phyloP scores from a whole-genome alignment of 352 stramenopile genomes.

The Stephanocyclus meneghinianus region DNA sequence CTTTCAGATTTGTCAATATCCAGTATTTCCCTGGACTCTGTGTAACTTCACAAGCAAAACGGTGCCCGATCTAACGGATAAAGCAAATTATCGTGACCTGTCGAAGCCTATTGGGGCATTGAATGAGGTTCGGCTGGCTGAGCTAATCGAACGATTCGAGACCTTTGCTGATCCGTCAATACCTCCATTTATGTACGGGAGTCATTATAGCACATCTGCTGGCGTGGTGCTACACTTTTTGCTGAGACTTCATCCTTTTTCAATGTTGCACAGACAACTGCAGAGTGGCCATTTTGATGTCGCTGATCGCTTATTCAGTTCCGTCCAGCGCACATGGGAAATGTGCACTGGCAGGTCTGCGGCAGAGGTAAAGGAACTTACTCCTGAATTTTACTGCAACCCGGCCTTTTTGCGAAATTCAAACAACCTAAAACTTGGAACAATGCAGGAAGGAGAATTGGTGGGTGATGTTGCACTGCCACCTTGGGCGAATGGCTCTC shows the following conservation, averaged over 20 bases:
- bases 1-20: slow-evolving; percentile 91
- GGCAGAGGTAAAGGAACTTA: slow-evolving; percentile 98
- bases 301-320: slow-evolving; percentile 95
- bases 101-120: slow-evolving; percentile 96
- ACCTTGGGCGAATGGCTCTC: slow-evolving; percentile 90
- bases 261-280: slow-evolving; percentile 89
- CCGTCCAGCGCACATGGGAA: slow-evolving; percentile 90
- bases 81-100: slow-evolving; percentile 91
- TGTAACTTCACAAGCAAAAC: slow-evolving; percentile 91
- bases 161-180: slow-evolving; percentile 87
- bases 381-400: slow-evolving; percentile 95
- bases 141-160: slow-evolving; percentile 85
- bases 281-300: slow-evolving; percentile 97
- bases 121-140: slow-evolving; percentile 84
- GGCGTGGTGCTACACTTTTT: slow-evolving; percentile 97
- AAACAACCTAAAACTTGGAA: slow-evolving; percentile 94
- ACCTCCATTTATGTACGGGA: slow-evolving; percentile 88
- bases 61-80: slow-evolving; percentile 91
- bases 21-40: slow-evolving; percentile 97
- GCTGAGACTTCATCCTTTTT: slow-evolving; percentile 95
- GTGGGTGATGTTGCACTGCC: slow-evolving; percentile 91
- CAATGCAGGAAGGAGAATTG: slow-evolving; percentile 85
- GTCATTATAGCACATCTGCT: slow-evolving; percentile 94
- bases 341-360: slow-evolving; percentile 94
- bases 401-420: slow-evolving; percentile 94